Conservation (phyloP, 192 early-diverging fungal species). For the Backusella tarrabulga region DNA sequence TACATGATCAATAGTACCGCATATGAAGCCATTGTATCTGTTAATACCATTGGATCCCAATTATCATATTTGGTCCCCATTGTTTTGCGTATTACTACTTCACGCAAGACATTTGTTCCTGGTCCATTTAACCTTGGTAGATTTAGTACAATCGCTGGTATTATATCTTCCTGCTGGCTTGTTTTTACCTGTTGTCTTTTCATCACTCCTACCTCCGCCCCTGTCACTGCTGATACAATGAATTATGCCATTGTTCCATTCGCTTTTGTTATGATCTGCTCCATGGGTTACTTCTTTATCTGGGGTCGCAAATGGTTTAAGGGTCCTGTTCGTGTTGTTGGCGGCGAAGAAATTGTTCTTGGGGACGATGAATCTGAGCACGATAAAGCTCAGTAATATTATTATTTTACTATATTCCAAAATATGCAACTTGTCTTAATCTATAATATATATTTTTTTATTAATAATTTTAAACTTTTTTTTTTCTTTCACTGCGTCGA, state of each 20-base stretch:
- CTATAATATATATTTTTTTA: not conserved
- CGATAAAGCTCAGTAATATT: not conserved
- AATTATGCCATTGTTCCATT: constrained; percentile 51
- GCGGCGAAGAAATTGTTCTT: constrained; percentile 30
- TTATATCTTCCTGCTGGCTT: constrained; percentile 42
- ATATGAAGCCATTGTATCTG: constrained; percentile 52
- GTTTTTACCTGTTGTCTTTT: constrained; percentile 40
- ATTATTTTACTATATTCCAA: not conserved
- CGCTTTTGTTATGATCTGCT: constrained; percentile 43
- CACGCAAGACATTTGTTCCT: constrained; percentile 43
- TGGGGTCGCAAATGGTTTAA: constrained; percentile 57
- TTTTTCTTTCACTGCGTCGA: not conserved
- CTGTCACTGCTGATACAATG: constrained; percentile 46
- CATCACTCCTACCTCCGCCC: constrained; percentile 37
- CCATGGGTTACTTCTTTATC: constrained; percentile 43
- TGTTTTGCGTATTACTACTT: constrained; percentile 42
- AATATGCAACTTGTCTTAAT: not conserved
- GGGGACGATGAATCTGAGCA: constrained; percentile 25
- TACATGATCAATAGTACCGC: constrained; percentile 50
- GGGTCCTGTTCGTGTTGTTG: constrained; percentile 31
- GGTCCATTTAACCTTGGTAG: constrained; percentile 47
- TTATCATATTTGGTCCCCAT: constrained; percentile 53
- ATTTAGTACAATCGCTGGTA: constrained; percentile 38
- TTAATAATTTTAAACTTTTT: not conserved
- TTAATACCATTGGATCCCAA: constrained; percentile 52